These are phyloP conservation scores for Nicotiana tomentosiformis DNA, from an alignment of 257 asterid species.

Conservation along the genomic window DNA sequence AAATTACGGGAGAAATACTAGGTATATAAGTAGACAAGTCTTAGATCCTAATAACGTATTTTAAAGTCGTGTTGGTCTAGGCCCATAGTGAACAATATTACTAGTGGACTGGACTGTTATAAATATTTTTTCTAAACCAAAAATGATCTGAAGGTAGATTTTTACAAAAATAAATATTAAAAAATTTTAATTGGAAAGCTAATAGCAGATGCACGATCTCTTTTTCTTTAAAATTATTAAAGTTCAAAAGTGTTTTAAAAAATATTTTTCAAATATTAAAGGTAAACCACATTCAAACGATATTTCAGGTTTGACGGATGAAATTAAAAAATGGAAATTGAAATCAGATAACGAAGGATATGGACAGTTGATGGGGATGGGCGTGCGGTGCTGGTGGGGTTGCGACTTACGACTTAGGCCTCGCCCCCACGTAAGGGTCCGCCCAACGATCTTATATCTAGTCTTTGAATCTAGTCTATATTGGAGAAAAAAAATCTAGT, in stretches of 20 bases:
- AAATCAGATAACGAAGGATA: neutral
- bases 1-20: no score
- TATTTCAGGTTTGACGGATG: neutral
- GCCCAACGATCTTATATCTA: neutral
- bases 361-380: slow-evolving; percentile 1
- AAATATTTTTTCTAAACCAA: neutral
- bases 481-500: neutral
- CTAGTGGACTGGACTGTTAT: no score
- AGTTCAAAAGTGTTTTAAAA: neutral
- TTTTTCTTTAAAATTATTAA: neutral
- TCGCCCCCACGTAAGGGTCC: slow-evolving; percentile 9
- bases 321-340: neutral
- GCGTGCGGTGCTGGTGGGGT: neutral
- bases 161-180: neutral
- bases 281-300: neutral
- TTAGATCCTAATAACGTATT: no score
- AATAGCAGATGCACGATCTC: no score
- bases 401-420: neutral
- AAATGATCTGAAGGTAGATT: neutral
- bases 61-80: no score
- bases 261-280: neutral
- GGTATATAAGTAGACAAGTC: no score
- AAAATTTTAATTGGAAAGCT: no score
- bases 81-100: no score
- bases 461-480: slow-evolving; percentile 6